A percentile compares a stretch with the other conserved stretches of the same genome.
Conservation (phyloP, 345 rosid species). For the Eucalyptus pauciflora region DNA sequence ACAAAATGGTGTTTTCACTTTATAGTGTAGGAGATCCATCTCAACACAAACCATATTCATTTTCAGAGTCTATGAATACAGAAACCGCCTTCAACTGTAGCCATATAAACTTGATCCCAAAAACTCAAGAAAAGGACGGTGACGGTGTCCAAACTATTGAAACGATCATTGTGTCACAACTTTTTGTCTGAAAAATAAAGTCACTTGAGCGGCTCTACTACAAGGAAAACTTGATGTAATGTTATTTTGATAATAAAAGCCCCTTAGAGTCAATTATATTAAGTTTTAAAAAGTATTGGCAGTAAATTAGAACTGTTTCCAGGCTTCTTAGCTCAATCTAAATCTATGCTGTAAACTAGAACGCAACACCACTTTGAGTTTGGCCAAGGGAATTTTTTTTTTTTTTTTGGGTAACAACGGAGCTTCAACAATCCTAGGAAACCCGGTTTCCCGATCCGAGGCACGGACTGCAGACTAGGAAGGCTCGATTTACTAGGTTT, state of each 20-base stretch:
- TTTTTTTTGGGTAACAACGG: not conserved
- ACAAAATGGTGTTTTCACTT: not conserved
- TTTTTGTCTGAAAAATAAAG: not conserved
- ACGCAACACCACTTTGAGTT: not conserved
- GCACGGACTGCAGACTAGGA: not conserved
- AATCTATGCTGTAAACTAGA: not conserved
- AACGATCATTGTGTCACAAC: not conserved
- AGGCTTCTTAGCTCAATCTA: not conserved
- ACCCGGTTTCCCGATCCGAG: not conserved
- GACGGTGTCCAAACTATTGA: not conserved
- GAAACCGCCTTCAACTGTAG: not conserved
- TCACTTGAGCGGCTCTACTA: rapidly evolving
- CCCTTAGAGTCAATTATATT: not conserved
- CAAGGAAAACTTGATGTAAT: not conserved
- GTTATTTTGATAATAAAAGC: not conserved
- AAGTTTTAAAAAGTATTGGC: not conserved
- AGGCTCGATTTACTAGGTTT: not conserved
- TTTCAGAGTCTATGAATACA: not conserved
- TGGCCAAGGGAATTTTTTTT: not conserved
- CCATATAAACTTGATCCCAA: not conserved
- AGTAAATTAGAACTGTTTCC: not conserved
- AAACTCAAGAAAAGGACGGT: not conserved
- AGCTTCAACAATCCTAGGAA: not conserved
- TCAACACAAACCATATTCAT: not conserved
- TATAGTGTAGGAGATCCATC: not conserved